Conservation (phyloP, 2,329 filamentous ascomycete genomes). For the Cercospora janseana region DNA sequence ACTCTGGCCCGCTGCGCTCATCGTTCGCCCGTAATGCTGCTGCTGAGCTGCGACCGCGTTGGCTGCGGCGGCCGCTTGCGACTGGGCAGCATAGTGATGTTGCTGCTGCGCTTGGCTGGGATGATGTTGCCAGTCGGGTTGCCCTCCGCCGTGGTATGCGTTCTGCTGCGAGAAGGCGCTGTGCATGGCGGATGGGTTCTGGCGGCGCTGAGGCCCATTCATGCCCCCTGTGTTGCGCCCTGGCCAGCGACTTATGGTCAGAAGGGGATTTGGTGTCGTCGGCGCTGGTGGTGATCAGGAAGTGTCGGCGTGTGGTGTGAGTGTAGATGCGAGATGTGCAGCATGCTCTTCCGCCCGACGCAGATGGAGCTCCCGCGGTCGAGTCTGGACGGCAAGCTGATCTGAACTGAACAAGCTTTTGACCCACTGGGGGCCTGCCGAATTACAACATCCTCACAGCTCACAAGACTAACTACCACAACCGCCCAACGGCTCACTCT, state of each 20-base stretch:
- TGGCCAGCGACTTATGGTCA: background rate
- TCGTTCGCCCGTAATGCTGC: slow-evolving; percentile 36
- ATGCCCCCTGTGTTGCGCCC: slow-evolving; percentile 10
- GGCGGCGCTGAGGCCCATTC: slow-evolving; percentile 10
- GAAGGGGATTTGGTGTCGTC: background rate
- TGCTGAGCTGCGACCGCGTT: slow-evolving; percentile 41
- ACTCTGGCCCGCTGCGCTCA: slow-evolving; percentile 39
- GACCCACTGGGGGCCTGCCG: slow-evolving; percentile 5
- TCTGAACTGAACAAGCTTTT: slow-evolving; percentile 9
- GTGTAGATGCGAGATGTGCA: background rate
- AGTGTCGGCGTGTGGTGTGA: background rate
- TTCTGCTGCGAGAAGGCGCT: slow-evolving; percentile 15
- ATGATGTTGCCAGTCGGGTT: slow-evolving; percentile 67
- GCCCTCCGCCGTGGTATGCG: slow-evolving; percentile 12
- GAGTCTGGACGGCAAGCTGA: slow-evolving; percentile 8
- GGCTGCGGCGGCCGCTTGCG: slow-evolving; percentile 47
- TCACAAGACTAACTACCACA: too few relatives aligned
- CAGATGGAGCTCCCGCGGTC: slow-evolving; percentile 4
- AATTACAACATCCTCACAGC: slow-evolving; percentile 1
- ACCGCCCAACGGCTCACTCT: too few relatives aligned
- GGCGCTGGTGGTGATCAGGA: background rate
- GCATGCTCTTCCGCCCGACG: background rate
- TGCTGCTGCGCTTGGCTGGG: slow-evolving; percentile 60
- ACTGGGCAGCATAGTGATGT: slow-evolving; percentile 36
- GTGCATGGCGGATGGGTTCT: slow-evolving; percentile 15